Percentiles rank a stretch among this genome's conserved stretches.
These are phyloP conservation scores for Akanthomyces uredinophilus DNA, from an alignment of 2,329 filamentous ascomycete genomes.

Conservation along the genomic window DNA sequence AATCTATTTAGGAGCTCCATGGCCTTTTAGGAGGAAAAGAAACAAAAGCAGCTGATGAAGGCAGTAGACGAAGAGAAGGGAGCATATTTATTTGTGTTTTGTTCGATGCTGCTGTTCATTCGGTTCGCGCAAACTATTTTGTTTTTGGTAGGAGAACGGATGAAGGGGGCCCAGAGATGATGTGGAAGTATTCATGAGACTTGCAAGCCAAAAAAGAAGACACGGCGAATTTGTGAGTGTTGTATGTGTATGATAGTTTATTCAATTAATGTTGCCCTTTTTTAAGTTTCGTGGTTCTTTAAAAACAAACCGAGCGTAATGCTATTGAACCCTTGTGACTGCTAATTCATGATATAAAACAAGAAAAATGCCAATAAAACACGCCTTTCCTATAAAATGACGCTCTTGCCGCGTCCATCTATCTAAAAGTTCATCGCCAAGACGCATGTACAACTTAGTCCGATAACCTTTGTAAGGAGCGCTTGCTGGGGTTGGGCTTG, in stretches of 20 bases:
- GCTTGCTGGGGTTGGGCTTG: conserved; percentile 37
- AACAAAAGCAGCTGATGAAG: neutral
- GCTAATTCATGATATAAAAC: neutral
- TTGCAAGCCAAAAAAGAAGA: neutral
- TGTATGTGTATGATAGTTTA: conserved; percentile 17
- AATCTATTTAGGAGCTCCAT: neutral
- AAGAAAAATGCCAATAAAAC: neutral
- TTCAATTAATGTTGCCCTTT: conserved; percentile 15
- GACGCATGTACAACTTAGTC: neutral
- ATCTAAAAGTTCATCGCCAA: too few species aligned
- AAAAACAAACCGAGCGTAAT: neutral
- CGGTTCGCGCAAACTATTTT: neutral
- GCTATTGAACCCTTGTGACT: neutral
- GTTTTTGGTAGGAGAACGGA: neutral
- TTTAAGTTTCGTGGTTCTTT: conserved; percentile 12
- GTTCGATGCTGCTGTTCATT: neutral
- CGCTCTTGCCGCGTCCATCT: neutral
- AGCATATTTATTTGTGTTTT: neutral
- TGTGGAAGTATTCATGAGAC: conserved; percentile 11
- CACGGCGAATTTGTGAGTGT: neutral
- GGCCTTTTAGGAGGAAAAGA: neutral
- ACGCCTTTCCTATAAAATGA: neutral
- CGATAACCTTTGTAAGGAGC: neutral
- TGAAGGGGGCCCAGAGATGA: neutral
- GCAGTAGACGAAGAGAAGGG: conserved; percentile 3